A percentile compares a stretch with the other conserved stretches of the same genome.
These are phyloP conservation scores for Corymbia maculata DNA, from an alignment of 345 rosid genomes.

Conservation along the genomic window DNA sequence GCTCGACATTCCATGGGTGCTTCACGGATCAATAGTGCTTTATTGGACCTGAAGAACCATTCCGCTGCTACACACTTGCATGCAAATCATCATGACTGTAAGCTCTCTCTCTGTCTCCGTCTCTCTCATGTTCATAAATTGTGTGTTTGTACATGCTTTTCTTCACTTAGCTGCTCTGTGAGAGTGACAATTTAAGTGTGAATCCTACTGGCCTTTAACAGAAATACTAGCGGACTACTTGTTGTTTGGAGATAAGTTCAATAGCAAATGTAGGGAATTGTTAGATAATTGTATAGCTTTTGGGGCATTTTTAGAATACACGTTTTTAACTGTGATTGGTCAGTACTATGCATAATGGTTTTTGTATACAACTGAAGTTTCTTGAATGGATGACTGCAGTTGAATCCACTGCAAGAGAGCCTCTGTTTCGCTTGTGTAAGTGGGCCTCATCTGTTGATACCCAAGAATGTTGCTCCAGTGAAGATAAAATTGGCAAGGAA, in stretches of 20 bases:
- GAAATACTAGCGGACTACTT: neutral
- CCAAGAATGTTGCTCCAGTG: constrained; percentile 10
- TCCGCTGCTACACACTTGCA: constrained; percentile 63
- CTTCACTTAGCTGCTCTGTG: neutral
- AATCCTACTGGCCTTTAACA: neutral
- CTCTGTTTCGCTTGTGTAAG: constrained; percentile 48
- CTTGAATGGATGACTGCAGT: neutral
- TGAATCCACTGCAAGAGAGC: constrained; percentile 31
- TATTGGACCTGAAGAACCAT: constrained; percentile 68
- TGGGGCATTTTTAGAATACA: neutral
- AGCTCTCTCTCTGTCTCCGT: neutral
- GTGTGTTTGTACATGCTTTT: neutral
- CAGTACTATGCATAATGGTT: neutral
- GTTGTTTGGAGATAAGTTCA: neutral
- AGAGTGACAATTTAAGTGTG: neutral
- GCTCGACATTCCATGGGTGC: constrained; percentile 92
- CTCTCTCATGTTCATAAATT: neutral
- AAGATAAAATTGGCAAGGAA: constrained; percentile 14
- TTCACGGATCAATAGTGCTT: constrained; percentile 59
- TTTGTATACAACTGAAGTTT: neutral
- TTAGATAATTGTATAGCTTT: neutral
- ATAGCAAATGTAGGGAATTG: neutral
- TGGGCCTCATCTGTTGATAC: constrained; percentile 56
- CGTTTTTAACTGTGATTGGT: neutral
- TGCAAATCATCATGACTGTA: constrained; percentile 33